Evolutionary conservation across 495 filamentous ascomycete genomes (phyloP), one percentile per base, ranked within the genome.

Genomic region (Neurospora sp.): DNA sequence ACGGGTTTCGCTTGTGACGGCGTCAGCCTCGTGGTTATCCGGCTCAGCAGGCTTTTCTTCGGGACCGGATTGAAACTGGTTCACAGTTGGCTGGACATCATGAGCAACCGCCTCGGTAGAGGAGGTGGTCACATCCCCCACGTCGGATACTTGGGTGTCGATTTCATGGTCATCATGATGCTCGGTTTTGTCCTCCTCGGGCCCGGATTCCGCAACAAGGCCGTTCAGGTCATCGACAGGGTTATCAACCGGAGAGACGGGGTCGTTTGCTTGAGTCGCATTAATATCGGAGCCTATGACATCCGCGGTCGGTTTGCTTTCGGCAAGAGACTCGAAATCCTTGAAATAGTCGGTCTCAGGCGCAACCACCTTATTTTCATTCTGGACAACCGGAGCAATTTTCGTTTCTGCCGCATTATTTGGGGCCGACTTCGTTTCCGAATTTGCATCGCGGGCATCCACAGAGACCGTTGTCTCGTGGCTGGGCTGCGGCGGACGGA

Each of bases 361-460:
- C 16, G 12, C 18, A 35, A 16, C n/a, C 16, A 35, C 45, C 39
- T 35, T 69, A 45, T 20, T 53, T 61, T 20, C 69, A 18, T n/a
- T 12, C 20, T 27, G 69, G 44, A 71, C 69, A 3, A 53, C 72
- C 37, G 48, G 10, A 69, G 12, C 72, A 48, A 6, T 20, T 16
- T 45, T 20, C 7, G 6, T 40, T 44, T 75, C 76, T 71, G 72
- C 42, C n/a, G 70, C 72, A 69, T 68, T 12, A 9, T 61, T 16
- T 74, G 78, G 74, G 35, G 61, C 75, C 78, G 74, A 74, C 45
- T 14, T 76, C 22, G 38, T 71, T 38, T 61, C 76, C 73, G 77
- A 71, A 39, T 6, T 48, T 35, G 18, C 6, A 45, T 18, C 35
- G 40, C 31, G 42, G 20, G n/a, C 41, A 42, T 70, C 18, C 18